A percentile compares a stretch with the other conserved stretches of the same genome.
Evolutionary conservation across 2,329 filamentous ascomycete genomes (phyloP).

Genomic region (Cryphonectria parasitica): DNA sequence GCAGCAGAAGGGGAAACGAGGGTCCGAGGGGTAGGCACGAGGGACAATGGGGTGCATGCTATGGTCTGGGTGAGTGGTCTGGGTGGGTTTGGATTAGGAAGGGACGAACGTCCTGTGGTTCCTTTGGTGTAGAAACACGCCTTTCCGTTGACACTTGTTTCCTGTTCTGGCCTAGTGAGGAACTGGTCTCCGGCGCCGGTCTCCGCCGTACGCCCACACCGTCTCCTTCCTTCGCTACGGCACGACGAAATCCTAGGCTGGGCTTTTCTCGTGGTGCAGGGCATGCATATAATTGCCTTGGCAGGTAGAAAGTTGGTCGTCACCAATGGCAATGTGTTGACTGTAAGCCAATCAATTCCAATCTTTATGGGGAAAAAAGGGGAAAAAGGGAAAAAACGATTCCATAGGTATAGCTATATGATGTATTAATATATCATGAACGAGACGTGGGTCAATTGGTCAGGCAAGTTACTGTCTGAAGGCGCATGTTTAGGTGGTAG

Average conservation of each 20-base stretch:
- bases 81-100: neutral
- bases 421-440: too few species aligned
- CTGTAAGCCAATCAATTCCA: neutral
- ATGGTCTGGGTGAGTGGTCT: neutral
- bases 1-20: neutral
- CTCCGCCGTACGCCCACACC: neutral
- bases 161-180: slow-evolving; percentile 2
- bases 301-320: too few species aligned
- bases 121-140: neutral
- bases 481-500: too few species aligned
- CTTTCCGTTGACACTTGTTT: slow-evolving; percentile 13
- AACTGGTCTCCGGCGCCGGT: slow-evolving; percentile 6
- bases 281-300: too few species aligned
- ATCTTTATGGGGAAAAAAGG: too few species aligned
- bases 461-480: neutral
- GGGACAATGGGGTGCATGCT: neutral
- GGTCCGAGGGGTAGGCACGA: neutral
- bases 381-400: neutral
- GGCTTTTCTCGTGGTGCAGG: too few species aligned
- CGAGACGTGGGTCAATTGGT: neutral
- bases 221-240: neutral
- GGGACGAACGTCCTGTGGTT: neutral
- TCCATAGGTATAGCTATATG: neutral
- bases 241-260: too few species aligned
- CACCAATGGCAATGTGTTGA: neutral